Evolutionary conservation across 768 basidiomycete species (phyloP).

Genomic region (Mycena polygramma): DNA sequence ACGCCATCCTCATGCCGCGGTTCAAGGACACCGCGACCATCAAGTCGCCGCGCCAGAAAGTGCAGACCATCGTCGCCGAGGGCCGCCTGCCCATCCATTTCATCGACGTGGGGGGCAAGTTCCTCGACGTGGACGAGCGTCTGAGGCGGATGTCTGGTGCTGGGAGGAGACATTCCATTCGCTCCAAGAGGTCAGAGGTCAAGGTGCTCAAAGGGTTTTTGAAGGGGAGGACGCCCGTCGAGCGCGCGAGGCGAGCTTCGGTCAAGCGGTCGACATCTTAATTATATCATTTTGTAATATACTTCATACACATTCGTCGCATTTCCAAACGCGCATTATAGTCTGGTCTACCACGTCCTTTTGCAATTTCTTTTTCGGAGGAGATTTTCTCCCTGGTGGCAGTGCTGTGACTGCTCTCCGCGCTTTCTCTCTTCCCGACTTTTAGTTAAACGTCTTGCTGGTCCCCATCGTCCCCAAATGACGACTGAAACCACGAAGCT

Average conservation of each 20-base stretch:
- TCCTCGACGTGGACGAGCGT: constrained; percentile 69
- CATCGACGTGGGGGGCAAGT: constrained; percentile 80
- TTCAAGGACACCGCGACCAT: constrained; percentile 53
- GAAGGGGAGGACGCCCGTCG: constrained; percentile 17
- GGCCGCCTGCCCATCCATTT: constrained; percentile 74
- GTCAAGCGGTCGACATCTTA: constrained; percentile 14
- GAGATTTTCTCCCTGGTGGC: too few relatives aligned
- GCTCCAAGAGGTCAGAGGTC: constrained; percentile 41
- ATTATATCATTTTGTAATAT: not conserved
- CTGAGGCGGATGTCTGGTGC: constrained; percentile 63
- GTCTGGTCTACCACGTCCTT: too few relatives aligned
- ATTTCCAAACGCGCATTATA: too few relatives aligned
- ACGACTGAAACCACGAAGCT: constrained; percentile 61
- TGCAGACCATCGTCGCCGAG: constrained; percentile 53
- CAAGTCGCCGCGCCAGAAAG: constrained; percentile 50
- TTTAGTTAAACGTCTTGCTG: not conserved
- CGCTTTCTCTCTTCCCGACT: not conserved
- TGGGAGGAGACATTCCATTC: constrained; percentile 58
- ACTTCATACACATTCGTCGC: too few relatives aligned
- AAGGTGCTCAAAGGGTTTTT: constrained; percentile 36
- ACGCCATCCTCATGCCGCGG: constrained; percentile 54
- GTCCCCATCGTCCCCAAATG: constrained; percentile 46
- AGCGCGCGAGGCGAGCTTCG: constrained; percentile 20
- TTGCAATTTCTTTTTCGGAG: too few relatives aligned
- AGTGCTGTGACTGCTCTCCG: not conserved